phyloP scores from a whole-genome alignment of 129 eudicot species.

The Mikania micrantha region DNA sequence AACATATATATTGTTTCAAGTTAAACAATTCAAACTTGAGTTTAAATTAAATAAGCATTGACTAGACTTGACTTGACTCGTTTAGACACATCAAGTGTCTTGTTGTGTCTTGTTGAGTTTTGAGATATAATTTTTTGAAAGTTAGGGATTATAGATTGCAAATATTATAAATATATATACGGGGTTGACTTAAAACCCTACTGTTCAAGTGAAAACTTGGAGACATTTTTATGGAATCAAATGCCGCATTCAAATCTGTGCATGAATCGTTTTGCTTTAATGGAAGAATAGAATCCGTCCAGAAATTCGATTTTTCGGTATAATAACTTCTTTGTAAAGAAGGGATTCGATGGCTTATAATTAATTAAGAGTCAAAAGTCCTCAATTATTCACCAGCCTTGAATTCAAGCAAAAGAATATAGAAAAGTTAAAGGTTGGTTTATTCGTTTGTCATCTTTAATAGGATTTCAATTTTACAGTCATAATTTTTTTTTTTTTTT shows the following conservation, averaged over 20 bases:
- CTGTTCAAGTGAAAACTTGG: not conserved
- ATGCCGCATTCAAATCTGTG: not conserved
- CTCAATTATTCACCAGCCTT: constrained; percentile 5
- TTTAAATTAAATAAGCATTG: too few relatives aligned
- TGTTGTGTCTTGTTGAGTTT: too few relatives aligned
- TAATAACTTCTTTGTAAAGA: constrained; percentile 8
- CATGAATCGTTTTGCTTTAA: constrained; percentile 12
- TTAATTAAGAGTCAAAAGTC: constrained; percentile 25
- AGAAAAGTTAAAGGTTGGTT: constrained; percentile 16
- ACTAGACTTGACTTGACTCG: too few relatives aligned
- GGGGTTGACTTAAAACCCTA: constrained; percentile 7
- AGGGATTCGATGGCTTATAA: not conserved
- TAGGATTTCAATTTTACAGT: constrained; percentile 1
- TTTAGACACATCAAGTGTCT: too few relatives aligned
- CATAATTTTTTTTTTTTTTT: not conserved
- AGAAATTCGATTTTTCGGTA: constrained; percentile 5
- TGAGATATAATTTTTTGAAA: too few relatives aligned
- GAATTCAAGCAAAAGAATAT: constrained; percentile 6
- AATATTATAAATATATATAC: not conserved
- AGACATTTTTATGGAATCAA: not conserved
- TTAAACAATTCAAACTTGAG: too few relatives aligned
- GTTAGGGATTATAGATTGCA: not conserved
- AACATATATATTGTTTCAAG: too few relatives aligned
- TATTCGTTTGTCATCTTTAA: constrained; percentile 20
- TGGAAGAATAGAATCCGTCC: constrained; percentile 16